A percentile compares a stretch with the other conserved stretches of the same genome.
Conservation (phyloP, 2,329 filamentous ascomycete species). For the Alternaria sp. region DNA sequence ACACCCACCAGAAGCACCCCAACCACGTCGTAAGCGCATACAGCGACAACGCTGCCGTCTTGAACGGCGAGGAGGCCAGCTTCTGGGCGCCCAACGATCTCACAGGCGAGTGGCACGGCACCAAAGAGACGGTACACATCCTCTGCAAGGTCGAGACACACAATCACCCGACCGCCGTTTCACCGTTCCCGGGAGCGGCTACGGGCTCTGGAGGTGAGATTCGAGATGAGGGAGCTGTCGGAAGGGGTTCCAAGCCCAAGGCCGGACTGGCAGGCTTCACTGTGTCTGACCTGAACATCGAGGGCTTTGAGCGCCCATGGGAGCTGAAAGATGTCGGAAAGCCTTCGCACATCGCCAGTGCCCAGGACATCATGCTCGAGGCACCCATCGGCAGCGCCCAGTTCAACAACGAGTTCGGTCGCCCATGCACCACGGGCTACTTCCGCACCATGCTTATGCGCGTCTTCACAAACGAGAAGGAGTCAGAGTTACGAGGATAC, state of each 20-base stretch:
- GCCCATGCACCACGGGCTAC: constrained; percentile 86
- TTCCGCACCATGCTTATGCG: constrained; percentile 88
- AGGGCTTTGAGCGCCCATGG: constrained; percentile 84
- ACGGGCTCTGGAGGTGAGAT: constrained; percentile 97
- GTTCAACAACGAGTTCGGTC: constrained; percentile 98
- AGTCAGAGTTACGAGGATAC: constrained; percentile 83
- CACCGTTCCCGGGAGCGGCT: constrained; percentile 89
- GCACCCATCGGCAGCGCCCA: constrained; percentile 93
- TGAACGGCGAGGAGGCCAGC: constrained; percentile 74
- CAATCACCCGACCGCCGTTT: constrained; percentile 96
- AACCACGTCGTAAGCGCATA: constrained; percentile 93
- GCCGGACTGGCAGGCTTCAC: constrained; percentile 92
- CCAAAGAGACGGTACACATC: constrained; percentile 86
- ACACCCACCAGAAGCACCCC: constrained; percentile 83
- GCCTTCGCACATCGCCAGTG: constrained; percentile 90
- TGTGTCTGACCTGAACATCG: constrained; percentile 93
- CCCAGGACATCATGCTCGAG: constrained; percentile 96
- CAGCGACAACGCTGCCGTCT: constrained; percentile 96
- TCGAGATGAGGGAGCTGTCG: constrained; percentile 92
- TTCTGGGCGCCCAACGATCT: constrained; percentile 90
- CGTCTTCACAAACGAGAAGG: constrained; percentile 67
- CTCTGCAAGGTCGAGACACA: constrained; percentile 97
- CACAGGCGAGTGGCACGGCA: constrained; percentile 87
- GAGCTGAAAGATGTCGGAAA: constrained; percentile 84
- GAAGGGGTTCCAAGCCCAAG: constrained; percentile 90